Conservation (phyloP, 495 filamentous ascomycete species). For the Aspergillus ellipticus region DNA sequence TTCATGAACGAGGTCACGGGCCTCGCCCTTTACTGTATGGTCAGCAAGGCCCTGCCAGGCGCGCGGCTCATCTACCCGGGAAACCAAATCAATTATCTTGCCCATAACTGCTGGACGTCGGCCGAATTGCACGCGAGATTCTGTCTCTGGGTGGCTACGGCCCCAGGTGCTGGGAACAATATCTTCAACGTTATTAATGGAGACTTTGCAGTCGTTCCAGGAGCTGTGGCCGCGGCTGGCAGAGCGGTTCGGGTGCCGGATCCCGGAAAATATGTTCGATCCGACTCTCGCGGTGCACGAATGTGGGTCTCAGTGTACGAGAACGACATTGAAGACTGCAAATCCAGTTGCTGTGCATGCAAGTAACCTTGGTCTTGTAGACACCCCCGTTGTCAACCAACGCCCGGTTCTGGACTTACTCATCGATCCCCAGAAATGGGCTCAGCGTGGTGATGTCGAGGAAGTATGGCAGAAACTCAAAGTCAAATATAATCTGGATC, state of each 20-base stretch:
- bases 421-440: conserved; percentile 52
- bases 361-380: conserved; percentile 35
- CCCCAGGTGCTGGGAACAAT: conserved; percentile 42
- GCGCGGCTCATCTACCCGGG: conserved; percentile 47
- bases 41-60: conserved; percentile 44
- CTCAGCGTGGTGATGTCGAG: conserved; percentile 46
- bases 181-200: conserved; percentile 57
- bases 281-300: conserved; percentile 9
- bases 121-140: conserved; percentile 50
- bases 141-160: conserved; percentile 48
- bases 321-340: conserved; percentile 21
- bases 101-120: conserved; percentile 50
- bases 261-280: conserved; percentile 49
- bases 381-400: conserved; percentile 19
- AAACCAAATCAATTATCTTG: conserved; percentile 42
- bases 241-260: conserved; percentile 38
- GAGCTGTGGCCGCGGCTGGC: conserved; percentile 54
- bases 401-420: conserved; percentile 33
- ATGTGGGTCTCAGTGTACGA: too few species aligned
- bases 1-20: conserved; percentile 55
- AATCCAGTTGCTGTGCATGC: conserved; percentile 39
- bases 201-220: conserved; percentile 51
- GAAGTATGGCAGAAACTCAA: conserved; percentile 43
- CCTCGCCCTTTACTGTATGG: conserved; percentile 48
- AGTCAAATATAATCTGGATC: conserved; percentile 44